A percentile compares a stretch with the other conserved stretches of the same genome.
Evolutionary conservation across 2,329 filamentous ascomycete species (phyloP).

Genomic region (Lasiodiplodia theobromae): DNA sequence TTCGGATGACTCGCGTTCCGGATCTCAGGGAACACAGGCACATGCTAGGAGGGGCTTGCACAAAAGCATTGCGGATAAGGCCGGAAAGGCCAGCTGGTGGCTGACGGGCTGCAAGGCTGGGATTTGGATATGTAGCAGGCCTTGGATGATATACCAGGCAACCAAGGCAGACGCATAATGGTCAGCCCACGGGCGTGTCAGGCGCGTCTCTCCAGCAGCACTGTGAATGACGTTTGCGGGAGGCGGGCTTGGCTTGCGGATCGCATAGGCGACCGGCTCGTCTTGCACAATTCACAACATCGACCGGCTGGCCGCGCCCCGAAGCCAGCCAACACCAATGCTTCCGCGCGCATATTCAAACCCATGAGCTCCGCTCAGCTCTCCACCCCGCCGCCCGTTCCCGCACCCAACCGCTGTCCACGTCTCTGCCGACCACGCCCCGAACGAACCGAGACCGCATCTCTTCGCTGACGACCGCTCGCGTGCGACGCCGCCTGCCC

Average conservation of each 20-base stretch:
- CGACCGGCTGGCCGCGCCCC: slow-evolving; percentile 9
- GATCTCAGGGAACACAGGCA: background rate
- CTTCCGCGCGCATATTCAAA: background rate
- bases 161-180: background rate
- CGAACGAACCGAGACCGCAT: background rate
- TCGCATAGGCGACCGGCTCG: slow-evolving; percentile 15
- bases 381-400: background rate
- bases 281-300: slow-evolving; percentile 21
- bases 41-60: slow-evolving; percentile 4
- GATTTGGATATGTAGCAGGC: background rate
- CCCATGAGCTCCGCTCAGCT: slow-evolving; percentile 5
- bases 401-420: slow-evolving; percentile 11
- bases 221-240: slow-evolving; percentile 14
- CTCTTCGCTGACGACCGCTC: slow-evolving; percentile 12
- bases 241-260: slow-evolving; percentile 16
- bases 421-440: slow-evolving; percentile 3
- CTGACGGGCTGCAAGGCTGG: slow-evolving; percentile 5
- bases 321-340: slow-evolving; percentile 25
- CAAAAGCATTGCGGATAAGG: background rate
- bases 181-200: background rate
- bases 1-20: slow-evolving; percentile 16
- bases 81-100: background rate
- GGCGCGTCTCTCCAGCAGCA: background rate
- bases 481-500: background rate
- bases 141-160: background rate